phyloP scores from a whole-genome alignment of 306 rosid species.

The Medicago lupulina region DNA sequence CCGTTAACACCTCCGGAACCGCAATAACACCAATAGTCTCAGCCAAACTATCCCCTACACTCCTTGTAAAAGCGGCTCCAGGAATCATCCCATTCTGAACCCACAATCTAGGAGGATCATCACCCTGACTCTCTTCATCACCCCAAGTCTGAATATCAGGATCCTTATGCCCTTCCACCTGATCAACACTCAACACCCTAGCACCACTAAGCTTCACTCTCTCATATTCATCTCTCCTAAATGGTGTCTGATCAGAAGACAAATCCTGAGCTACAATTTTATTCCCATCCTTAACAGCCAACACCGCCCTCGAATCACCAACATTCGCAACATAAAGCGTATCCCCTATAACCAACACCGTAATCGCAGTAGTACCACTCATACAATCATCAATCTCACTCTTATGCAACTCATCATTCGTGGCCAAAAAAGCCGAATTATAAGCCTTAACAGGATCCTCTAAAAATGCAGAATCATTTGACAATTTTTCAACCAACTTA shows the following conservation, averaged over 20 bases:
- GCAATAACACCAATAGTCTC: slow-evolving; percentile 93
- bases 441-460: slow-evolving; percentile 81
- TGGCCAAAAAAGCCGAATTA: slow-evolving; percentile 63
- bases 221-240: slow-evolving; percentile 87
- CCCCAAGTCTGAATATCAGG: slow-evolving; percentile 87
- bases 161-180: slow-evolving; percentile 91
- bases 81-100: slow-evolving; percentile 77
- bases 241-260: slow-evolving; percentile 93
- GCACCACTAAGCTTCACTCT: slow-evolving; percentile 93
- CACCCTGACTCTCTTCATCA: slow-evolving; percentile 83
- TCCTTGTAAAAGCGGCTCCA: slow-evolving; percentile 97
- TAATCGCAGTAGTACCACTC: slow-evolving; percentile 97
- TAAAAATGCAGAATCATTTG: slow-evolving; percentile 60
- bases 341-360: slow-evolving; percentile 81
- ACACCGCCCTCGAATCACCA: slow-evolving; percentile 93
- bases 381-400: slow-evolving; percentile 83
- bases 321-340: slow-evolving; percentile 85
- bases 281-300: slow-evolving; percentile 86
- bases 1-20: slow-evolving; percentile 74
- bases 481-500: slow-evolving; percentile 65
- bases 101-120: slow-evolving; percentile 97
- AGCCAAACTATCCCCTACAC: slow-evolving; percentile 87
- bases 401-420: slow-evolving; percentile 67
- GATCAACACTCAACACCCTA: slow-evolving; percentile 88
- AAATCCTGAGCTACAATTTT: slow-evolving; percentile 77